Conservation (phyloP, 805 yeast genomes). For the Saccharomycopsis malanga region DNA sequence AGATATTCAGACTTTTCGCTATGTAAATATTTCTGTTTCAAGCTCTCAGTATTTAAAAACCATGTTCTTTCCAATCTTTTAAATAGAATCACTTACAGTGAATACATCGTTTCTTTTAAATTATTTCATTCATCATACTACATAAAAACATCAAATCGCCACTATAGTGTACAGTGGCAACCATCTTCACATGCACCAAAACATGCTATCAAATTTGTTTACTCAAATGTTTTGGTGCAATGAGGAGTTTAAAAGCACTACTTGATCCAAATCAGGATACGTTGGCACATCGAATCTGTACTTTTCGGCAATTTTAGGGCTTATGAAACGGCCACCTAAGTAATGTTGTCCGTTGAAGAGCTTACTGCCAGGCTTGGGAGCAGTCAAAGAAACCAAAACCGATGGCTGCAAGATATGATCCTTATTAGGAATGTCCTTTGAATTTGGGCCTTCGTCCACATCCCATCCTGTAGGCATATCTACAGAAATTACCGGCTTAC, state of each 20-base stretch:
- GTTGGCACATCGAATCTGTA: constrained; percentile 63
- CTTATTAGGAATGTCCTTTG: constrained; percentile 28
- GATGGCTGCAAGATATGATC: constrained; percentile 14
- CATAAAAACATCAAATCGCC: too few species aligned
- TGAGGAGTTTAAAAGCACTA: constrained; percentile 26
- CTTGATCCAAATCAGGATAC: constrained; percentile 53
- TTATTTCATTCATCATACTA: too few species aligned
- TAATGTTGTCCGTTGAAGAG: constrained; percentile 52
- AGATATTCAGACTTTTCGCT: too few species aligned
- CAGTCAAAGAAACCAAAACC: constrained; percentile 76
- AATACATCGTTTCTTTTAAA: too few species aligned
- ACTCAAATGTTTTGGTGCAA: not conserved
- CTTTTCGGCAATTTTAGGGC: constrained; percentile 55
- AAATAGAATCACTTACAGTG: too few species aligned
- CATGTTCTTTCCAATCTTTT: too few species aligned
- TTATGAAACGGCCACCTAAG: constrained; percentile 87
- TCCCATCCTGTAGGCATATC: constrained; percentile 98
- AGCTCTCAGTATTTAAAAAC: too few species aligned
- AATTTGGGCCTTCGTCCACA: constrained; percentile 75
- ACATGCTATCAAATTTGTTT: too few species aligned
- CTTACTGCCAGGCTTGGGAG: constrained; percentile 83
- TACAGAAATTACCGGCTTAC: constrained; percentile 60
- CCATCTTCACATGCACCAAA: too few species aligned
- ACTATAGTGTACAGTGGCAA: too few species aligned
- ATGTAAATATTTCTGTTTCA: too few species aligned